Base-by-base conservation (phyloP, 2,329 filamentous ascomycete species). In the Acrocalymma vagum region DNA sequence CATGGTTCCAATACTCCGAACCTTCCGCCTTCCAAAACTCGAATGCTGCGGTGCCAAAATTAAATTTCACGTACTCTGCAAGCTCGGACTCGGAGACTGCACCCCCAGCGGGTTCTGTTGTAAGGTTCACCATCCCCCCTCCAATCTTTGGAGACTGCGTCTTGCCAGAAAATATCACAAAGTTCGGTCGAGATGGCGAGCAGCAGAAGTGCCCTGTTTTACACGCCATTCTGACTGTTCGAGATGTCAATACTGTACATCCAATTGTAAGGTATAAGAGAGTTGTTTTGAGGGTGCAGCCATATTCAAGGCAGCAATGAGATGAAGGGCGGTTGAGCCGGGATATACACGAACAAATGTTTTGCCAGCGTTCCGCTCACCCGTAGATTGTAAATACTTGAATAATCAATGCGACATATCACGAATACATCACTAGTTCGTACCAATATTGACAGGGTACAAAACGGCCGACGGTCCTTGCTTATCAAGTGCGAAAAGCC, bases 1-100 rank as follows among this genome's bases (percentile, higher is more conserved):
- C 65, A 26, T 77, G 75, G 75, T 74, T 68, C 46, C 73, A 77
- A 20, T 77, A 78, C 55, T 45, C 49, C 18, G 58, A 65, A 25
- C 43, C 61, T 6, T 63, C 58, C 3, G 60, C 69, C 0, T 61
- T 65, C 4, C 72, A 76, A 43, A 71, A 9, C 67, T 78, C 9
- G 78, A 77, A 26, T 10, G 25, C 15, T 6, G 33, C 33, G 4
- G 44, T 51, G 5, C 48, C 37, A 2, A 15, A 15, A 16, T 25
- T 52, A 3, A 49, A 52, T 18, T 14, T 52, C 20, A 49, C 45
- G 6, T 29, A 29, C 13, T 23, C 37, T 9, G 13, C 11, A 10
- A 29, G 30, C 2, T 29, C 29, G 13, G 29, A 24, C 9, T n/a
- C n/a, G n/a, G n/a, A n/a, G n/a, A n/a, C n/a, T n/a, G n/a, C n/a